Percentiles rank a stretch among this genome's conserved stretches.
Evolutionary conservation across 2,329 filamentous ascomycete species (phyloP).

Genomic region (Aureobasidium namibiae): DNA sequence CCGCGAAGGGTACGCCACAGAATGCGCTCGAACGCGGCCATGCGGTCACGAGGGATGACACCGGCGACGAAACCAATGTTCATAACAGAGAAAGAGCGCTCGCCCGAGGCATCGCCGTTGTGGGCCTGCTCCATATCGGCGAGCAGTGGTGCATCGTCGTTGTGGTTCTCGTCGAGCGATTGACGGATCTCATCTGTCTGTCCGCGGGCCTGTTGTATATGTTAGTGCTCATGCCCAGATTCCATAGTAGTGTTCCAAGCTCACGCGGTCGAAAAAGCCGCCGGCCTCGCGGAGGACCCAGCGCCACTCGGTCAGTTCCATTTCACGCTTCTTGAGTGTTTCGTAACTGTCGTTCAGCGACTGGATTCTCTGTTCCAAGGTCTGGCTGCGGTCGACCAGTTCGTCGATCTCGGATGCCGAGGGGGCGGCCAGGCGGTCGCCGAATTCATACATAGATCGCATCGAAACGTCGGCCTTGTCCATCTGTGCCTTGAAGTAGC

Average conservation of each 20-base stretch:
- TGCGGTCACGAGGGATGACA: slow-evolving; percentile 86
- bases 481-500: slow-evolving; percentile 94
- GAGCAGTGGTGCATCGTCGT: slow-evolving; percentile 87
- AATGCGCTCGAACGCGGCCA: slow-evolving; percentile 93
- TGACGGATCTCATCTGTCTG: slow-evolving; percentile 94
- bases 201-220: slow-evolving; percentile 58
- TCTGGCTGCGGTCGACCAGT: slow-evolving; percentile 83
- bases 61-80: slow-evolving; percentile 98
- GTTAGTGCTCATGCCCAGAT: not conserved
- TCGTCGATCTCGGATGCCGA: slow-evolving; percentile 95
- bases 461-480: slow-evolving; percentile 82
- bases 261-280: slow-evolving; percentile 81
- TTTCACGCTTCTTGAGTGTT: slow-evolving; percentile 93
- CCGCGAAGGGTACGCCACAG: slow-evolving; percentile 94
- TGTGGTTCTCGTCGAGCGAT: slow-evolving; percentile 81
- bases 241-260: not conserved
- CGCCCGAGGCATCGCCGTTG: slow-evolving; percentile 56
- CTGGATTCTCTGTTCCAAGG: slow-evolving; percentile 80
- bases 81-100: slow-evolving; percentile 90
- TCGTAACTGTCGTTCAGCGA: slow-evolving; percentile 98
- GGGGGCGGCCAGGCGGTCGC: slow-evolving; percentile 71
- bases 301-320: slow-evolving; percentile 95
- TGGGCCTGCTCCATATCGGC: slow-evolving; percentile 84
- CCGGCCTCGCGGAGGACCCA: slow-evolving; percentile 96
- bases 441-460: slow-evolving; percentile 84